Evolutionary conservation across 345 rosid species (phyloP), one percentile per base, ranked within the genome.

Genomic region (Dimocarpus longan): DNA sequence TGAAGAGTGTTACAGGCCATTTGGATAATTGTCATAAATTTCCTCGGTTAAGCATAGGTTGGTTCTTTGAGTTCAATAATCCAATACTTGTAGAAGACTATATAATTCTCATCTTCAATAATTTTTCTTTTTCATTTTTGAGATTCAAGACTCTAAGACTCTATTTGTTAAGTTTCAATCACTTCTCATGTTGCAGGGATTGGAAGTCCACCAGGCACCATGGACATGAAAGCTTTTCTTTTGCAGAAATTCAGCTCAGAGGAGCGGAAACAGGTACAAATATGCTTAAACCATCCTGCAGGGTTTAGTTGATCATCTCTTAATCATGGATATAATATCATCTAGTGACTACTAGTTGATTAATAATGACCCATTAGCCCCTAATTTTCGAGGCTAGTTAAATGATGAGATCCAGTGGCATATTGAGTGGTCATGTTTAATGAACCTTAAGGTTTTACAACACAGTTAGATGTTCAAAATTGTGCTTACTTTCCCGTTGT

Each of bases 211-310:
- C 98, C 98, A 10, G 99, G 97, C 66, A 83, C 81, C 56, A 95
- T 95, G 96, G 98, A 95, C 87, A 85, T 92, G 92, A 93, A 87
- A 86, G 98, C 99, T 79, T 95, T 86, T 81, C 98, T 92, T 78
- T 85, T 95, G 54, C 98, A 92, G 82, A 91, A 91, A 77, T 93
- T 95, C 80, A 95, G 97, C 78, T 63, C 88, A 10, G 81, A 60
- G 39, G 98, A 95, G 86, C 87, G 85, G 74, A 81, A 83, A 71
- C 96, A 93, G 87, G 97, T 92, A 85, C 11, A 46, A 37, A 54
- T 37, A 26, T 64, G 48, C 68, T 21, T n/a, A 28, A 46, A 40
- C 66, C 18, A 22, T 40, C 1, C 8, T 10, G 18, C 15, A 37
- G 16, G 28, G 64, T 50, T 15, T 16, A 22, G 52, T 46, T 46